Percentiles rank a stretch among this genome's conserved stretches.
Conservation (phyloP, 2,329 filamentous ascomycete species). For the Ophiostoma australiae region DNA sequence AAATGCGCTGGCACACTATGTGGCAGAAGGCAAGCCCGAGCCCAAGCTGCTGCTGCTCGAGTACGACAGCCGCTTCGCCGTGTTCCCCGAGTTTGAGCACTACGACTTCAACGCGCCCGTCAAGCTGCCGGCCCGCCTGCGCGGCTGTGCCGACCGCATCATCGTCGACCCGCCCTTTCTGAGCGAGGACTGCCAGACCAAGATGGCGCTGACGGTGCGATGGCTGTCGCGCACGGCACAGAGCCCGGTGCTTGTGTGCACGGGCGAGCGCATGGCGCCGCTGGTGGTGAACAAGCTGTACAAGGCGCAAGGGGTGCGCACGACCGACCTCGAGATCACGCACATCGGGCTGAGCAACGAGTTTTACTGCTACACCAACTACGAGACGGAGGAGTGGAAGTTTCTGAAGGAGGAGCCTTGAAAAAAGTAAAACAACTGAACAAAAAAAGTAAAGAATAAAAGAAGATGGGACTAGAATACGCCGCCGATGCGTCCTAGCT, state of each 20-base stretch:
- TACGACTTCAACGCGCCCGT: slow-evolving; percentile 71
- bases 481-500: background rate
- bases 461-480: background rate
- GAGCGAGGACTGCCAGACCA: slow-evolving; percentile 75
- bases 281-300: slow-evolving; percentile 63
- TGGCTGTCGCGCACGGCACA: slow-evolving; percentile 52
- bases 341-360: slow-evolving; percentile 75
- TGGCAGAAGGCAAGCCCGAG: slow-evolving; percentile 31
- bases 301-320: slow-evolving; percentile 53
- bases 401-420: slow-evolving; percentile 28
- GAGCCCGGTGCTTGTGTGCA: slow-evolving; percentile 60
- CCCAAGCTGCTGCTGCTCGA: slow-evolving; percentile 66
- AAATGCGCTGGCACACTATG: slow-evolving; percentile 42
- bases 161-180: slow-evolving; percentile 77
- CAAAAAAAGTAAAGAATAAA: background rate
- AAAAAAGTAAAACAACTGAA: background rate
- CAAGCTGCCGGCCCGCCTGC: slow-evolving; percentile 51
- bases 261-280: slow-evolving; percentile 68
- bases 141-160: slow-evolving; percentile 61
- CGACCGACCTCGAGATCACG: slow-evolving; percentile 63
- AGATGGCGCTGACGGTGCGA: slow-evolving; percentile 68
- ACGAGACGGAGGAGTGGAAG: slow-evolving; percentile 55
- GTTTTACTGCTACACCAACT: slow-evolving; percentile 76
- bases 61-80: slow-evolving; percentile 65
- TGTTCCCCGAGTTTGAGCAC: slow-evolving; percentile 65